Evolutionary conservation across 345 rosid species (phyloP).

Genomic region (Citrus medica): DNA sequence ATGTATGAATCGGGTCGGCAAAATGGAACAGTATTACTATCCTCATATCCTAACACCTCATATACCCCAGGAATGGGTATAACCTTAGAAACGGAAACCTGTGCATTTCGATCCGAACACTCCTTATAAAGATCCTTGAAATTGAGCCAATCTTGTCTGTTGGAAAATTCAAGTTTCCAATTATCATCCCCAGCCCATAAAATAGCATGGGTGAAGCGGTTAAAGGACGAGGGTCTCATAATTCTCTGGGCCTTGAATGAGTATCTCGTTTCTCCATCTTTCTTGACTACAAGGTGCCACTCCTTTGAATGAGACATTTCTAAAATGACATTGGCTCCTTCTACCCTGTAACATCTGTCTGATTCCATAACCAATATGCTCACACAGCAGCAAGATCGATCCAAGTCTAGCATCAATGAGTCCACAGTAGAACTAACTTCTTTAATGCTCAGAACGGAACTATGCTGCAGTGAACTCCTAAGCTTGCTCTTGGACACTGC

Average conservation of each 20-base stretch:
- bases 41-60: constrained; percentile 58
- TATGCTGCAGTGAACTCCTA: constrained; percentile 41
- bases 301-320: constrained; percentile 60
- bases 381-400: constrained; percentile 50
- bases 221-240: constrained; percentile 60
- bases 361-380: constrained; percentile 51
- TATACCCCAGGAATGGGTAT: constrained; percentile 85
- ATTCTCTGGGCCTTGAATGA: constrained; percentile 46
- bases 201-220: constrained; percentile 62
- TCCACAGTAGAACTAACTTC: constrained; percentile 28
- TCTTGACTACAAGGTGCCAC: constrained; percentile 67
- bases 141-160: constrained; percentile 63
- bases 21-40: constrained; percentile 27
- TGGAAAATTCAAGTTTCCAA: constrained; percentile 87
- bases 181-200: constrained; percentile 70
- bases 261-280: constrained; percentile 42
- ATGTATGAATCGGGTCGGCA: constrained; percentile 59
- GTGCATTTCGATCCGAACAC: constrained; percentile 65
- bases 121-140: constrained; percentile 88
- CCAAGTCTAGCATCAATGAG: constrained; percentile 29
- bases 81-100: constrained; percentile 38
- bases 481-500: constrained; percentile 42
- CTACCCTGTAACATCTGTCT: constrained; percentile 76
- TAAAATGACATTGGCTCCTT: constrained; percentile 50
- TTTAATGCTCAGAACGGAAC: constrained; percentile 30